Conservation (phyloP, 106 monocot genomes). For the Ottelia alismoides region DNA sequence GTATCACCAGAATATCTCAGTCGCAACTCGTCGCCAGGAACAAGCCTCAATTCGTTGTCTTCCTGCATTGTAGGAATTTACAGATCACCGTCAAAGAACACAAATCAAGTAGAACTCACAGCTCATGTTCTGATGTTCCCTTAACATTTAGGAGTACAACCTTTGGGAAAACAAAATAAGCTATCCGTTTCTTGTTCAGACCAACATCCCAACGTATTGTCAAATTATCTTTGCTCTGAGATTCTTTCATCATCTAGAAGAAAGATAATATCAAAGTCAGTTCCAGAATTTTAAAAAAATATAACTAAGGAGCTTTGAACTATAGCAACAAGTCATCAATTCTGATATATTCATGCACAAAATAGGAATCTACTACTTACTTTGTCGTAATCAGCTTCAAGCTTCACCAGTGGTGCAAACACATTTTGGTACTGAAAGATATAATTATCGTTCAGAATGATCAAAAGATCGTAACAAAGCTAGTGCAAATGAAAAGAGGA, state of each 20-base stretch:
- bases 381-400: constrained; percentile 99
- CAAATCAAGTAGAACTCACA: too few relatives aligned
- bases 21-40: constrained; percentile 96
- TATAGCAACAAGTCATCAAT: too few relatives aligned
- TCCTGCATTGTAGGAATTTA: too few relatives aligned
- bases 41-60: constrained; percentile 97
- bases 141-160: too few relatives aligned
- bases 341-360: too few relatives aligned
- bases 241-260: constrained; percentile 95
- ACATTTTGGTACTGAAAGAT: constrained; percentile 96
- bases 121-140: too few relatives aligned
- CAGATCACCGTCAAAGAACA: constrained; percentile 1
- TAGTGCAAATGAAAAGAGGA: neutral
- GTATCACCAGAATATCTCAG: constrained; percentile 83
- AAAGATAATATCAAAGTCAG: neutral
- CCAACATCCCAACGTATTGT: constrained; percentile 97
- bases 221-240: constrained; percentile 92
- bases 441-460: too few relatives aligned
- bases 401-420: constrained; percentile 97
- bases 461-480: neutral
- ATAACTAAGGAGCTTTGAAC: too few relatives aligned
- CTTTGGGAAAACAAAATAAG: constrained; percentile 99
- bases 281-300: too few relatives aligned
- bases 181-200: constrained; percentile 93
- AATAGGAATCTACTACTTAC: constrained; percentile 27